A percentile compares a stretch with the other conserved stretches of the same genome.
Conservation (phyloP, 176 grass and related monocot species). For the Raddia distichophylla region DNA sequence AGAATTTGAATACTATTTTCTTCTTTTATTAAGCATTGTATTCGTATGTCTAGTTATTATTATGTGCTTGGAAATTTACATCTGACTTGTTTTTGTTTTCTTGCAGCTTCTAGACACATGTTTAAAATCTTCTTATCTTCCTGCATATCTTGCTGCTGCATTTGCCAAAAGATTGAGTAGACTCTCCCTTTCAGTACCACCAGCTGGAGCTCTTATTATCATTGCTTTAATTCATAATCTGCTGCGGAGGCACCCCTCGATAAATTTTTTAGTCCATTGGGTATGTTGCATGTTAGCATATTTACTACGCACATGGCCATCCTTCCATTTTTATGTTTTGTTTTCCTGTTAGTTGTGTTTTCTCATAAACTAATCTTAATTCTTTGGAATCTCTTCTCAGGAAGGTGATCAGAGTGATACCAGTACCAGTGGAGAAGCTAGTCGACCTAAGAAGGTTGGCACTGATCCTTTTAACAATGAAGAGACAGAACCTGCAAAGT, state of each 20-base stretch:
- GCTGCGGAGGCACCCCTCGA: constrained; percentile 78
- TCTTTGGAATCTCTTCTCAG: constrained; percentile 49
- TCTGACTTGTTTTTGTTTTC: constrained; percentile 47
- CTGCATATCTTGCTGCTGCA: constrained; percentile 88
- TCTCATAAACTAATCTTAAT: constrained; percentile 22
- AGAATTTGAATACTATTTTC: neutral
- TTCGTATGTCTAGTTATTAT: neutral
- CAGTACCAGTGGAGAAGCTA: constrained; percentile 45
- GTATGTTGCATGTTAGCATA: constrained; percentile 48
- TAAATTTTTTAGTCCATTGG: constrained; percentile 96
- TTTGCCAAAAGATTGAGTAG: constrained; percentile 98
- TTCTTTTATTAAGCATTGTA: constrained; percentile 4
- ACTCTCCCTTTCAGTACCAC: constrained; percentile 78
- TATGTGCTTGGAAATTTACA: constrained; percentile 31
- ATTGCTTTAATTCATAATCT: constrained; percentile 98
- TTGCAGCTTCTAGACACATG: constrained; percentile 88
- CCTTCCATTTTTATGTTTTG: neutral
- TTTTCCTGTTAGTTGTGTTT: constrained; percentile 2
- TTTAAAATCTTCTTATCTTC: constrained; percentile 85
- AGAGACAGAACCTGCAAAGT: constrained; percentile 76
- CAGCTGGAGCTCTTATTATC: constrained; percentile 84
- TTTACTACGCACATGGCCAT: neutral
- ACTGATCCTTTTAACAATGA: constrained; percentile 77
- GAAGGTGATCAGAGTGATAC: constrained; percentile 50
- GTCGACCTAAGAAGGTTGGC: constrained; percentile 53